Evolutionary conservation across 345 rosid species (phyloP).

Genomic region (Aquilaria yunnanensis): DNA sequence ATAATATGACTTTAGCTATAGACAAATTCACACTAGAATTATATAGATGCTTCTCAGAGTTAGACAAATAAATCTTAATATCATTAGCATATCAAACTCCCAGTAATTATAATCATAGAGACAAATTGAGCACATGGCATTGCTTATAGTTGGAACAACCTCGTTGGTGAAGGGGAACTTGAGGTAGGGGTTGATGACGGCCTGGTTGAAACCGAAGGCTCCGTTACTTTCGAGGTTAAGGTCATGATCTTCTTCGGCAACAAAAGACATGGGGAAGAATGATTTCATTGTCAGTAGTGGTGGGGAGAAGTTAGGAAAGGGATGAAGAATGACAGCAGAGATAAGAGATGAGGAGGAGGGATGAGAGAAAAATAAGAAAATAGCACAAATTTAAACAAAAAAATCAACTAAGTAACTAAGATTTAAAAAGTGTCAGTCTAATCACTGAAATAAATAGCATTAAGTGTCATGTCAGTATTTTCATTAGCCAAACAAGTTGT

Average conservation of each 20-base stretch:
- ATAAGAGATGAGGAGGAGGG: slow-evolving; percentile 81
- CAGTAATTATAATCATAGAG: slow-evolving; percentile 59
- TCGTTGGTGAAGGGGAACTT: slow-evolving; percentile 57
- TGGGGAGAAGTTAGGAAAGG: slow-evolving; percentile 8
- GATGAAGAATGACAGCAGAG: slow-evolving; percentile 64
- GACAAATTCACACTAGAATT: too few relatives aligned
- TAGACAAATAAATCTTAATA: slow-evolving; percentile 1
- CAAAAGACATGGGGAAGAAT: slow-evolving; percentile 75
- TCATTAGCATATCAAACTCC: slow-evolving; percentile 87
- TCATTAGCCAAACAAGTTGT: too few relatives aligned
- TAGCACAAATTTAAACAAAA: too few relatives aligned
- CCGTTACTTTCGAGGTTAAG: slow-evolving; percentile 24
- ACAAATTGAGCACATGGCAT: slow-evolving; percentile 77
- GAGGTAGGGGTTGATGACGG: slow-evolving; percentile 87
- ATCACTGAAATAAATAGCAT: too few relatives aligned
- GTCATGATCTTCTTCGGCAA: slow-evolving; percentile 57
- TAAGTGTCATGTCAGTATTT: too few relatives aligned
- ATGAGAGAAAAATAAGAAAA: slow-evolving; percentile 79
- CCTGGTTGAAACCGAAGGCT: slow-evolving; percentile 61
- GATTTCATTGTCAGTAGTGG: slow-evolving; percentile 33
- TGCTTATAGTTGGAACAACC: slow-evolving; percentile 6
- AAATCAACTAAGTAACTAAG: too few relatives aligned
- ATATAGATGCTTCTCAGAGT: too few relatives aligned
- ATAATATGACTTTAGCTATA: too few relatives aligned
- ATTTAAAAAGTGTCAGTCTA: too few relatives aligned